Evolutionary conservation across 257 asterid species (phyloP).

Genomic region (Scutellaria minor): DNA sequence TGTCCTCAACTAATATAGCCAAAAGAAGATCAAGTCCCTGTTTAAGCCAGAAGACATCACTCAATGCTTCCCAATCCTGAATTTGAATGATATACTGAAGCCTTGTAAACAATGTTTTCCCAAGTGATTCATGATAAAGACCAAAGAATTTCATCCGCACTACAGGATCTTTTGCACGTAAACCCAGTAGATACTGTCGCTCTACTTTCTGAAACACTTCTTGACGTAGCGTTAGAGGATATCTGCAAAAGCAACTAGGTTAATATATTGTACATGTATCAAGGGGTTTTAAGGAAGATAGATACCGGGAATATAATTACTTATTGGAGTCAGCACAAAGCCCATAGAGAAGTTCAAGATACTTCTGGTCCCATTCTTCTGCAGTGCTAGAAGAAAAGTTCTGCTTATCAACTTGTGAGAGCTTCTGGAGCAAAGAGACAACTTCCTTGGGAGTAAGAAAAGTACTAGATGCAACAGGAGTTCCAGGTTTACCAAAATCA

Average conservation of each 20-base stretch:
- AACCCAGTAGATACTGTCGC: conserved; percentile 91
- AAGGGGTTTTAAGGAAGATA: conserved; percentile 29
- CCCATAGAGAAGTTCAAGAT: conserved; percentile 89
- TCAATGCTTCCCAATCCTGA: conserved; percentile 99
- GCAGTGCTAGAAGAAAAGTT: conserved; percentile 61
- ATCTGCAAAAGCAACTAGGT: conserved; percentile 61
- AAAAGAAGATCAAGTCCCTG: conserved; percentile 99
- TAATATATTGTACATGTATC: conserved; percentile 28
- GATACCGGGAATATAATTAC: conserved; percentile 46
- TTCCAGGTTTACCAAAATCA: conserved; percentile 83
- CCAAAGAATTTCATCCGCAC: conserved; percentile 79
- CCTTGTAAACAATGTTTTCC: conserved; percentile 84
- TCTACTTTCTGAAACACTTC: conserved; percentile 98
- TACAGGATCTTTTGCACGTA: conserved; percentile 91
- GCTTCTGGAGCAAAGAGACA: conserved; percentile 92
- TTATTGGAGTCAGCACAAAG: conserved; percentile 93
- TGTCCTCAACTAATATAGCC: conserved; percentile 92
- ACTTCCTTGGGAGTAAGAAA: conserved; percentile 85
- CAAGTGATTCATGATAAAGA: conserved; percentile 89
- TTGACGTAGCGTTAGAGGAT: conserved; percentile 71
- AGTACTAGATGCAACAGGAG: conserved; percentile 62
- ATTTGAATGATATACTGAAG: conserved; percentile 90
- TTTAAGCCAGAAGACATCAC: conserved; percentile 98
- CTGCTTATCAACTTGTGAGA: conserved; percentile 94
- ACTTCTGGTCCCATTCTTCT: conserved; percentile 95